Evolutionary conservation across 768 basidiomycete species (phyloP).

Genomic region (Chiua virens): DNA sequence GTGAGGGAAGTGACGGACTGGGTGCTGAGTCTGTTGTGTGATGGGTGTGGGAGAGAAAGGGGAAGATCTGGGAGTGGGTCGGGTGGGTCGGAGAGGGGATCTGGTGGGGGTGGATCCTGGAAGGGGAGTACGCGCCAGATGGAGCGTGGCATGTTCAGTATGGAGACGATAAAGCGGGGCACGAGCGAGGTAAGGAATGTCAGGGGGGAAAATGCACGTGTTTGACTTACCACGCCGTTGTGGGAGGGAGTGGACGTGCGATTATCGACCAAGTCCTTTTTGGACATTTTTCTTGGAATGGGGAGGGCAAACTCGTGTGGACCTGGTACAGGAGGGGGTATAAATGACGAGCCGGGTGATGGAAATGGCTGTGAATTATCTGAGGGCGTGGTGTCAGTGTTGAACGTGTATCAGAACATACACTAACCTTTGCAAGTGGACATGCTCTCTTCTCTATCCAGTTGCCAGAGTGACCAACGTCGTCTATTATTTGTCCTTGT

Average conservation of each 20-base stretch:
- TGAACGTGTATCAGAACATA: too few species aligned
- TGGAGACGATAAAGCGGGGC: constrained; percentile 24
- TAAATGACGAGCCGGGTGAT: constrained; percentile 64
- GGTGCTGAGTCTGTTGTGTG: constrained; percentile 20
- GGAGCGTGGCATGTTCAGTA: constrained; percentile 31
- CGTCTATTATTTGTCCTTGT: constrained; percentile 15
- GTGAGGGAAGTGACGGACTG: constrained; percentile 36
- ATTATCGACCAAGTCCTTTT: constrained; percentile 19
- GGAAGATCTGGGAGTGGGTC: background rate
- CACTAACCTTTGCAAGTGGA: too few species aligned
- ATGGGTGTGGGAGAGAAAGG: too few species aligned
- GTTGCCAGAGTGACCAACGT: constrained; percentile 19
- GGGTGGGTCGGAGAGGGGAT: constrained; percentile 38
- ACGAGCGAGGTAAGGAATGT: constrained; percentile 26
- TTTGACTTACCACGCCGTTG: constrained; percentile 30
- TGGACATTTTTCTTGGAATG: constrained; percentile 33
- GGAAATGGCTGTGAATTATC: constrained; percentile 49
- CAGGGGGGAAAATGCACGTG: constrained; percentile 18
- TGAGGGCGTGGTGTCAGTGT: too few species aligned
- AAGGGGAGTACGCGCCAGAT: constrained; percentile 24
- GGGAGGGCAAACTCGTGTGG: constrained; percentile 67
- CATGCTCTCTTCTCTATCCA: background rate
- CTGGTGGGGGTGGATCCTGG: constrained; percentile 38
- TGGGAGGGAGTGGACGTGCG: background rate
- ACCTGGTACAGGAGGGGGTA: constrained; percentile 66